Evolutionary conservation across 345 rosid species (phyloP).

Genomic region (Aegle marmelos): DNA sequence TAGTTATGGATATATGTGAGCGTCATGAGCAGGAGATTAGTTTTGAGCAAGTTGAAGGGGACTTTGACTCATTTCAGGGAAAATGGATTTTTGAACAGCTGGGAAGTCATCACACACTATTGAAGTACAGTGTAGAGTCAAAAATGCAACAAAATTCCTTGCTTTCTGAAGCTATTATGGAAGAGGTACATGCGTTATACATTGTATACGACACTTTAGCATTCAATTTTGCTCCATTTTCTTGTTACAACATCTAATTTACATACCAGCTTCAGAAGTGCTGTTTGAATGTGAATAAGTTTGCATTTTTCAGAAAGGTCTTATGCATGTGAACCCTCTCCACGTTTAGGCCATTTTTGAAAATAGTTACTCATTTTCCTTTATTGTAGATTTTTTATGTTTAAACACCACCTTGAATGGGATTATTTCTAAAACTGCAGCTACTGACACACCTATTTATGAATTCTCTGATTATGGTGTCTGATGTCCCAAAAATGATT

Average conservation of each 20-base stretch:
- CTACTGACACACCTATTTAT: not conserved
- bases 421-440: not conserved
- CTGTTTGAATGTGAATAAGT: not conserved
- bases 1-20: conserved; percentile 83
- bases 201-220: not conserved
- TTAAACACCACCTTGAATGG: not conserved
- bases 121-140: conserved; percentile 87
- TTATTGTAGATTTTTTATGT: not conserved
- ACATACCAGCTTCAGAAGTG: not conserved
- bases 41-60: conserved; percentile 95
- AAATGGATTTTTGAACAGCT: conserved; percentile 90
- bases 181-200: conserved; percentile 59
- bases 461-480: not conserved
- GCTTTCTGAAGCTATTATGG: conserved; percentile 97
- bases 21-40: conserved; percentile 74
- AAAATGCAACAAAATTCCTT: conserved; percentile 83
- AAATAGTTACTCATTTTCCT: not conserved
- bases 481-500: not conserved
- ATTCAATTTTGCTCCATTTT: not conserved
- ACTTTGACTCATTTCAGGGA: conserved; percentile 87
- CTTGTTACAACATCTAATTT: not conserved
- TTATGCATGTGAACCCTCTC: not conserved
- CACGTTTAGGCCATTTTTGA: not conserved
- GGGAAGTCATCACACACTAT: conserved; percentile 83
- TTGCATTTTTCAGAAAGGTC: not conserved